phyloP scores from a whole-genome alignment of 257 asterid genomes.

The Rhazya stricta region DNA sequence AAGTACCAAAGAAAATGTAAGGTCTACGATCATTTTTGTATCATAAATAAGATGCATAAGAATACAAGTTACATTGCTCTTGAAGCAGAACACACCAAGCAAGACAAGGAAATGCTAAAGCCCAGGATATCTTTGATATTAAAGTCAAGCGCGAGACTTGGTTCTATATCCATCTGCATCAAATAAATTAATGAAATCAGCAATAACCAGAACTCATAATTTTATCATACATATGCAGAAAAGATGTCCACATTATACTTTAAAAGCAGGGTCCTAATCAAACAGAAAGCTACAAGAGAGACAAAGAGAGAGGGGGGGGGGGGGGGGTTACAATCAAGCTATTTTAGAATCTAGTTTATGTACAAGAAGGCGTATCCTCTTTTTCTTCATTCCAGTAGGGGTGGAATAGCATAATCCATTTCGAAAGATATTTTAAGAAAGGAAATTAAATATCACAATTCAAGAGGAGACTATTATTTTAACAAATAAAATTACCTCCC shows the following conservation, averaged over 20 bases:
- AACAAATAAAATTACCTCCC: conserved; percentile 47
- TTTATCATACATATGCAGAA: conserved; percentile 7
- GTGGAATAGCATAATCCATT: not conserved
- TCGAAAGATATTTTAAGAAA: no score
- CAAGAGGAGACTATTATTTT: not conserved
- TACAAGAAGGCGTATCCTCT: not conserved
- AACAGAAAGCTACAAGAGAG: not conserved
- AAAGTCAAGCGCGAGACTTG: conserved; percentile 84
- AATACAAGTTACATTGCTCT: not conserved
- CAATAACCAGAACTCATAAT: not conserved
- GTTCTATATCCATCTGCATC: conserved; percentile 83
- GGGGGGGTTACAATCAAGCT: not conserved
- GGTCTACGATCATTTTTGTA: not conserved
- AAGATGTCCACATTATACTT: not conserved
- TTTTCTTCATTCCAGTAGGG: not conserved
- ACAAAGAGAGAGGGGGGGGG: no score
- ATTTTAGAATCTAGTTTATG: not conserved
- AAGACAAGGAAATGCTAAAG: not conserved
- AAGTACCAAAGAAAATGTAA: not conserved
- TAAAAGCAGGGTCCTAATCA: not conserved
- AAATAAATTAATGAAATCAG: conserved; percentile 22
- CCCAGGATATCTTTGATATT: conserved; percentile 74
- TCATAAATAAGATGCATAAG: not conserved
- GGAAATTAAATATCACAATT: no score
- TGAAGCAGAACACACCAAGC: not conserved